Evolutionary conservation across 306 rosid species (phyloP), one percentile per base, ranked within the genome.

Genomic region (Fragaria ananassa): DNA sequence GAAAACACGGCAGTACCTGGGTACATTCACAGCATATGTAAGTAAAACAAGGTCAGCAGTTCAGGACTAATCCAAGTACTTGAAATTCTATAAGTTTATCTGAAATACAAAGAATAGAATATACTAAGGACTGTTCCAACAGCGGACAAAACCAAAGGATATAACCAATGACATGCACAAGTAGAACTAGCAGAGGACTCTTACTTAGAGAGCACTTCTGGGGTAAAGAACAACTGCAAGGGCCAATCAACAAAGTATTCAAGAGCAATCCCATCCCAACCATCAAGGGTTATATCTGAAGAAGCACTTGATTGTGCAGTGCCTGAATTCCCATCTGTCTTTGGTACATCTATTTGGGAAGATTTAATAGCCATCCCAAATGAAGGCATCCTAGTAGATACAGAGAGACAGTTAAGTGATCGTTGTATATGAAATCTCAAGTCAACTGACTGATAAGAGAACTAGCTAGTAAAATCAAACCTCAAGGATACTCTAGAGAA

Each of bases 201-300:
- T 88, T 91, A 95, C 99, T 89, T 95, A 47, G 96, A 88, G 82
- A 95, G 93, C 82, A 95, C 96, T 80, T 95, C 97, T 85, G 90
- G 98, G 47, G 93, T 91, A 82, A 92, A 95, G 84, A 95, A 92
- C 91, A 95, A 88, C 82, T 95, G 98, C 80, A 92, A 84, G 64
- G 99, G 99, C 98, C 99, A 95, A 89, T 92, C 98, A 81, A 95
- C 86, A 29, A 91, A 86, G 88, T 95, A 95, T 86, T 89, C 97
- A 61, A 95, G 97, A 68, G 98, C 90, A 80, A 95, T 91, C 63
- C 96, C 90, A 88, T 95, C 97, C 99, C 99, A 95, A 65, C 99
- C 93, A 81, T 92, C 98, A 70, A 88, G 83, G 70, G 88, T 84
- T 84, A 83, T 76, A 76, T 95, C 96, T 72, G 92, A 83, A 81